phyloP scores from a whole-genome alignment of 2,329 filamentous ascomycete species.

The Neonectria sp. region DNA sequence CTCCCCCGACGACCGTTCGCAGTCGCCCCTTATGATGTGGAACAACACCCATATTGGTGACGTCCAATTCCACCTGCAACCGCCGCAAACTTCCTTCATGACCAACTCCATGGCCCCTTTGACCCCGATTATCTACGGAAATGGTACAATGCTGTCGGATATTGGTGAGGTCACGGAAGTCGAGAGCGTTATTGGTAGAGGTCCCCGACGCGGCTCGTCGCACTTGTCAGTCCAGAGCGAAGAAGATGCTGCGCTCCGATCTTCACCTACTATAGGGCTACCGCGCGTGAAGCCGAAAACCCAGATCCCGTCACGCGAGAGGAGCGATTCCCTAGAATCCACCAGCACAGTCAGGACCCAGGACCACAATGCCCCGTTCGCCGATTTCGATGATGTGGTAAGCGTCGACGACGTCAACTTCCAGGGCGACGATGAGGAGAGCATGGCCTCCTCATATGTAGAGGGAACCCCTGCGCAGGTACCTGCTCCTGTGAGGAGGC shows the following conservation, averaged over 20 bases:
- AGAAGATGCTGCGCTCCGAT: conserved; percentile 55
- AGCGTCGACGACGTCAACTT: conserved; percentile 77
- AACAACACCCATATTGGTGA: conserved; percentile 59
- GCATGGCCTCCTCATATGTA: conserved; percentile 70
- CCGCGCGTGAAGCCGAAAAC: conserved; percentile 61
- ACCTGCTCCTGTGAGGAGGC: conserved; percentile 28
- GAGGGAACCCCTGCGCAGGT: conserved; percentile 59
- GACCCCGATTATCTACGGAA: conserved; percentile 78
- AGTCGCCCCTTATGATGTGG: conserved; percentile 68
- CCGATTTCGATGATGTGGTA: conserved; percentile 73
- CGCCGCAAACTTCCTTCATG: conserved; percentile 55
- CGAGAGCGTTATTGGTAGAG: conserved; percentile 64
- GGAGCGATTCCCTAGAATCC: conserved; percentile 71
- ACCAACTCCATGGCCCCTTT: conserved; percentile 65
- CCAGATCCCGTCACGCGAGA: conserved; percentile 61
- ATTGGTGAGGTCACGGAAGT: conserved; percentile 72
- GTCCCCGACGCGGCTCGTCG: conserved; percentile 56
- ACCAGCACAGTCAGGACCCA: conserved; percentile 72
- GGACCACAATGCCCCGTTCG: conserved; percentile 65
- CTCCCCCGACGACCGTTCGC: conserved; percentile 66
- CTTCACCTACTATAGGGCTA: conserved; percentile 63
- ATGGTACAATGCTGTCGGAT: conserved; percentile 78
- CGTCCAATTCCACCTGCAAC: conserved; percentile 60
- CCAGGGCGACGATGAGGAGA: conserved; percentile 78
- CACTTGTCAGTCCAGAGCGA: conserved; percentile 53